Percentiles rank a stretch among this genome's conserved stretches.
These are phyloP conservation scores for Dactylellina haptotyla DNA, from an alignment of 2,329 filamentous ascomycete species.

Conservation along the genomic window DNA sequence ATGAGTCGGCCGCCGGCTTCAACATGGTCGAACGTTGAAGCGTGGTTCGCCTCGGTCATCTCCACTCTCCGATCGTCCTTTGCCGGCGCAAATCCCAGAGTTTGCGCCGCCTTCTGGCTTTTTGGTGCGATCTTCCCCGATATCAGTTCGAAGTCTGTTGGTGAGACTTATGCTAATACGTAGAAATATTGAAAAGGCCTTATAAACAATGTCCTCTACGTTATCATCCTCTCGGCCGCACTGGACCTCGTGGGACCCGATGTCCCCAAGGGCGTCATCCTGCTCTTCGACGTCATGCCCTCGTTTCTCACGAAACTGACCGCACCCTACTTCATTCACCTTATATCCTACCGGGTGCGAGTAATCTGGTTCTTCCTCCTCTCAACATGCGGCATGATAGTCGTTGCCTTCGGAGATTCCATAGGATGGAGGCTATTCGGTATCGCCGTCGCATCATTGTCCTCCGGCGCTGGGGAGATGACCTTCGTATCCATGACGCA, in stretches of 20 bases:
- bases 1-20: too few species aligned
- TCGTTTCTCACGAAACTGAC: constrained; percentile 88
- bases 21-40: too few species aligned
- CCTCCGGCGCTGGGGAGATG: constrained; percentile 86
- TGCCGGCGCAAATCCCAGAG: constrained; percentile 74
- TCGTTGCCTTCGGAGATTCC: constrained; percentile 80
- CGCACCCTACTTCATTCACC: constrained; percentile 92
- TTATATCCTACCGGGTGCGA: constrained; percentile 80
- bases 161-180: constrained; percentile 17
- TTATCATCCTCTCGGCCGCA: constrained; percentile 93
- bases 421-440: constrained; percentile 81
- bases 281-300: constrained; percentile 91
- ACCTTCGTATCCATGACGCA: constrained; percentile 92
- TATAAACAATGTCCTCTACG: constrained; percentile 98
- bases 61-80: constrained; percentile 73
- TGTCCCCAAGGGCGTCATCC: constrained; percentile 89
- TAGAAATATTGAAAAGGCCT: constrained; percentile 71
- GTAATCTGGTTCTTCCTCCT: constrained; percentile 78
- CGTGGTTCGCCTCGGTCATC: too few species aligned
- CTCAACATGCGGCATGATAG: constrained; percentile 85
- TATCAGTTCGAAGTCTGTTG: constrained; percentile 11
- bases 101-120: constrained; percentile 87
- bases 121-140: constrained; percentile 72
- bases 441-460: constrained; percentile 83
- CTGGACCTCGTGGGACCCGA: constrained; percentile 89